A percentile compares a stretch with the other conserved stretches of the same genome.
These are phyloP conservation scores for Iris macrosiphon DNA, from an alignment of 106 monocot genomes.

Conservation along the genomic window DNA sequence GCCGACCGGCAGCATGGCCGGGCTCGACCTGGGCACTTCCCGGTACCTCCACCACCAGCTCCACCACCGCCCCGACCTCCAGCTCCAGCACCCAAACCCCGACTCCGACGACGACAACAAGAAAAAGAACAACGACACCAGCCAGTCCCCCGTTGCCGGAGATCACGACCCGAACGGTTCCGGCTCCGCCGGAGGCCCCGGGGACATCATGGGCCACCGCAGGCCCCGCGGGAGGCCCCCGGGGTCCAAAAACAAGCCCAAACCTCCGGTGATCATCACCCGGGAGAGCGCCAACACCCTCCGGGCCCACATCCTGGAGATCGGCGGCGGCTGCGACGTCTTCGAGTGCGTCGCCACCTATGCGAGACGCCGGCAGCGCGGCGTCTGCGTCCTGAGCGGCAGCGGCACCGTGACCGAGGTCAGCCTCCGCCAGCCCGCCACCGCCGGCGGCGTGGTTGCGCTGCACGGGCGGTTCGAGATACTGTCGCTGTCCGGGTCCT, in stretches of 20 bases:
- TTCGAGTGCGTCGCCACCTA: slow-evolving; percentile 1
- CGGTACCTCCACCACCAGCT: slow-evolving; percentile 5
- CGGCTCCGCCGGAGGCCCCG: neutral
- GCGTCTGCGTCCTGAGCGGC: slow-evolving; percentile 7
- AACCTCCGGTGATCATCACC: slow-evolving; percentile 8
- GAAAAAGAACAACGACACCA: neutral
- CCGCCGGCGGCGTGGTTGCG: neutral
- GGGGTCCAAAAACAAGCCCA: slow-evolving; percentile 9
- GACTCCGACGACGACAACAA: neutral
- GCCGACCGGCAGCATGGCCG: neutral
- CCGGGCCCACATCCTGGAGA: slow-evolving; percentile 10
- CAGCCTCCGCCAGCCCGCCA: slow-evolving; percentile 5
- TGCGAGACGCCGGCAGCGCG: slow-evolving; percentile 8
- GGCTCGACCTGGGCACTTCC: slow-evolving; percentile 9
- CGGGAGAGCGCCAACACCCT: slow-evolving; percentile 11
- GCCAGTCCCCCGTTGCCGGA: neutral
- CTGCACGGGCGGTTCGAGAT: slow-evolving; percentile 12
- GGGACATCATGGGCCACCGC: neutral
- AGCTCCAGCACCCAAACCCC: neutral
- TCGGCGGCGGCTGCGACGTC: slow-evolving; percentile 10
- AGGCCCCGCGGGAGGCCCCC: slow-evolving; percentile 1
- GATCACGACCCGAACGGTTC: neutral
- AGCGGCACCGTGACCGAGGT: slow-evolving; percentile 6
- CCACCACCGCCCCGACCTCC: slow-evolving; percentile 5
- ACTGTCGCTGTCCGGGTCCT: slow-evolving; percentile 7